A percentile compares a stretch with the other conserved stretches of the same genome.
Conservation (phyloP, 2,329 filamentous ascomycete species). For the Cladosporium sp. region DNA sequence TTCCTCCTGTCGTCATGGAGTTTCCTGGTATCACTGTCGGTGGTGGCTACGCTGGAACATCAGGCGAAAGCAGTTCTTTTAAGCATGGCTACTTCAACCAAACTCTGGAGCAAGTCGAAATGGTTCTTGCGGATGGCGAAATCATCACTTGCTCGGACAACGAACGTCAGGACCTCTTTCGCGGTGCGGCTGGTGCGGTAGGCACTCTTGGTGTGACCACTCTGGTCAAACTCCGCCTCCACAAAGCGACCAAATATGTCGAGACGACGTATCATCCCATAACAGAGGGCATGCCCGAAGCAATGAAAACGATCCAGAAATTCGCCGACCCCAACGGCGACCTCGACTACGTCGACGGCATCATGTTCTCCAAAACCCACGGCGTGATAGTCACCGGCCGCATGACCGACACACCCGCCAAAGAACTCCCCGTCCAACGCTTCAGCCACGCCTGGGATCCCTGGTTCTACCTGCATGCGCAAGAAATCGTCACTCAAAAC, state of each 20-base stretch:
- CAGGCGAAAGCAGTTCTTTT: slow-evolving; percentile 64
- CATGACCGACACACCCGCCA: slow-evolving; percentile 40
- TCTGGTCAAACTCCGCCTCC: slow-evolving; percentile 47
- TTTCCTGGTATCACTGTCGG: slow-evolving; percentile 66
- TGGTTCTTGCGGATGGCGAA: slow-evolving; percentile 59
- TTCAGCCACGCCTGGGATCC: slow-evolving; percentile 60
- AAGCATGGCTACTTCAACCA: slow-evolving; percentile 62
- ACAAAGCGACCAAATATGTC: slow-evolving; percentile 45
- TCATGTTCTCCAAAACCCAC: slow-evolving; percentile 41
- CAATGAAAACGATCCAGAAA: slow-evolving; percentile 44
- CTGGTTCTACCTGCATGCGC: slow-evolving; percentile 71
- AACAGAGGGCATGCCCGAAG: slow-evolving; percentile 38
- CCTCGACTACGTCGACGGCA: slow-evolving; percentile 52
- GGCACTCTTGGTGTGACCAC: slow-evolving; percentile 67
- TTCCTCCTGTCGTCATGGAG: slow-evolving; percentile 66
- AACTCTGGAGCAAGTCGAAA: slow-evolving; percentile 58
- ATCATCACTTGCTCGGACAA: slow-evolving; percentile 51
- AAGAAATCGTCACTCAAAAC: slow-evolving; percentile 19
- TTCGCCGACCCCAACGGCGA: slow-evolving; percentile 50
- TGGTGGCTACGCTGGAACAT: slow-evolving; percentile 62
- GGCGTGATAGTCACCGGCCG: slow-evolving; percentile 43
- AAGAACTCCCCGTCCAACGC: slow-evolving; percentile 20
- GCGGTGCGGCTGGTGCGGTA: slow-evolving; percentile 61
- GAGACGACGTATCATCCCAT: slow-evolving; percentile 46
- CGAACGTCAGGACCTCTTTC: slow-evolving; percentile 56